Percentiles rank a stretch among this genome's conserved stretches.
These are phyloP conservation scores for Aspergillus tubingensis DNA, from an alignment of 2,329 filamentous ascomycete genomes.

Conservation along the genomic window DNA sequence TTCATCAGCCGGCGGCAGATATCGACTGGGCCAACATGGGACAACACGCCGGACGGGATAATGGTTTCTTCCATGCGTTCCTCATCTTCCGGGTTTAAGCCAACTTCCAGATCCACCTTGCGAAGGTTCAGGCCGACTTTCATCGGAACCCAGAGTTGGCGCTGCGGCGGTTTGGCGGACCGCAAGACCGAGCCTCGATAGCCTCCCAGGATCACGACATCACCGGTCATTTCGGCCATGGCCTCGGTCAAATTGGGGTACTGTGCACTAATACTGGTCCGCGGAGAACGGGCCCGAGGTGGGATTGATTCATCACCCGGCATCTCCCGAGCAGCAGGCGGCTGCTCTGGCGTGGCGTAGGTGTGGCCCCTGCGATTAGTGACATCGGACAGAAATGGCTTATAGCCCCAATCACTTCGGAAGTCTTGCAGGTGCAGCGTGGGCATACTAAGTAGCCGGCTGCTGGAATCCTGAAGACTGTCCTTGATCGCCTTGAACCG, in stretches of 20 bases:
- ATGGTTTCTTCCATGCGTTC: slow-evolving; percentile 80
- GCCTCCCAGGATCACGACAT: slow-evolving; percentile 84
- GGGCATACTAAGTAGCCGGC: slow-evolving; percentile 58
- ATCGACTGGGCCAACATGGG: slow-evolving; percentile 87
- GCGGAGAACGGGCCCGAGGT: slow-evolving; percentile 22
- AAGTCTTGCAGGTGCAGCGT: slow-evolving; percentile 45
- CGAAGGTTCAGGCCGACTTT: slow-evolving; percentile 90
- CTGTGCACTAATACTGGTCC: slow-evolving; percentile 30
- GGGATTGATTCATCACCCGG: not conserved
- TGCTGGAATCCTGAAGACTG: slow-evolving; percentile 79
- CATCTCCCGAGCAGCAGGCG: slow-evolving; percentile 8
- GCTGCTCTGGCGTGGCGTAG: slow-evolving; percentile 11
- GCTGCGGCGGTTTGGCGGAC: slow-evolving; percentile 75
- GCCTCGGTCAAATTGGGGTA: slow-evolving; percentile 58
- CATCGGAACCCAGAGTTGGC: slow-evolving; percentile 92
- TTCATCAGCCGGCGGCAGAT: slow-evolving; percentile 82
- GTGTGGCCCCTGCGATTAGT: slow-evolving; percentile 20
- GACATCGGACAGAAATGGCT: slow-evolving; percentile 35
- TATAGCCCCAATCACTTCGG: slow-evolving; percentile 38
- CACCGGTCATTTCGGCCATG: slow-evolving; percentile 72
- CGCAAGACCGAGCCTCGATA: slow-evolving; percentile 89
- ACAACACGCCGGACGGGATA: slow-evolving; percentile 83
- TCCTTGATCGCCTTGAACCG: slow-evolving; percentile 88
- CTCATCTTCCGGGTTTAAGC: slow-evolving; percentile 78
- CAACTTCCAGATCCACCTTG: slow-evolving; percentile 88